phyloP scores from a whole-genome alignment of 768 basidiomycete genomes.

The Clitopilus passeckerianus region DNA sequence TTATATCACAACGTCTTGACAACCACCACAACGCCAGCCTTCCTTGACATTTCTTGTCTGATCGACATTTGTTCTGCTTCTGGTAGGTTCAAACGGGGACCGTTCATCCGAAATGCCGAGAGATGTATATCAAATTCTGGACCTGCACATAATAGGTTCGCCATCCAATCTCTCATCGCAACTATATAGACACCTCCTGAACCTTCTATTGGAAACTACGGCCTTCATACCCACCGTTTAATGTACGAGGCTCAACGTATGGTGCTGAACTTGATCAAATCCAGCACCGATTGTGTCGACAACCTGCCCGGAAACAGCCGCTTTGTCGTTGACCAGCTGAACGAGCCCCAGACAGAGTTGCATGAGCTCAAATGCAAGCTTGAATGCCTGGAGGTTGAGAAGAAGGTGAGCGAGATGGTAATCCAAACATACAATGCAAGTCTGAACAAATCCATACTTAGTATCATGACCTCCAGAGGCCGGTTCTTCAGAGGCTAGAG shows the following conservation, averaged over 20 bases:
- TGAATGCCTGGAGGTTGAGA: not conserved
- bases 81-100: too few species aligned
- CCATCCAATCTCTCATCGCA: too few species aligned
- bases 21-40: too few species aligned
- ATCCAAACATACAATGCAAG: not conserved
- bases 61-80: too few species aligned
- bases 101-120: too few species aligned
- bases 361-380: not conserved
- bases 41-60: too few species aligned
- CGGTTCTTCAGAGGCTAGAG: not conserved
- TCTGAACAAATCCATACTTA: not conserved
- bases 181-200: too few species aligned
- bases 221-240: too few species aligned
- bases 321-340: not conserved
- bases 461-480: not conserved
- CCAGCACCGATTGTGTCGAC: not conserved
- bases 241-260: not conserved
- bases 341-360: not conserved
- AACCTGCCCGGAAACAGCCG: not conserved
- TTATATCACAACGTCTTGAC: too few species aligned
- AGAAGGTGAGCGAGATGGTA: not conserved
- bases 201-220: too few species aligned
- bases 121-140: too few species aligned
- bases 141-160: too few species aligned
- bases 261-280: not conserved